phyloP scores from a whole-genome alignment of 2,329 filamentous ascomycete species.

The Fusarium sp. region DNA sequence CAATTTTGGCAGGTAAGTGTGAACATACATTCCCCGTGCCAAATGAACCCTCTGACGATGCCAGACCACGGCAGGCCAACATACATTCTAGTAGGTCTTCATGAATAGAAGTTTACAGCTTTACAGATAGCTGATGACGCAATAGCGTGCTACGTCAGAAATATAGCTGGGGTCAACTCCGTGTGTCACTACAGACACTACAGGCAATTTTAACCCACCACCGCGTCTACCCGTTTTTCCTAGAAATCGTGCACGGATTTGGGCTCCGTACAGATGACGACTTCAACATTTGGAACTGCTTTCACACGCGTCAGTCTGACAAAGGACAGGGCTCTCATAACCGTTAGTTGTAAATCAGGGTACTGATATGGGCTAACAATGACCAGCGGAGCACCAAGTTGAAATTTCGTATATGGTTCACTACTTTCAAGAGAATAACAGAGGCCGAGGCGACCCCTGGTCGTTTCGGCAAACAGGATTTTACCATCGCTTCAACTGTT shows the following conservation, averaged over 20 bases:
- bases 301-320: background rate
- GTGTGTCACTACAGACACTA: background rate
- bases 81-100: background rate
- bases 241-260: background rate
- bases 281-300: background rate
- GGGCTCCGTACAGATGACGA: background rate
- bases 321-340: background rate
- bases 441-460: background rate
- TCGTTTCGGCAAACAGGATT: background rate
- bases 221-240: background rate
- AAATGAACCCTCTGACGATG: too few species aligned
- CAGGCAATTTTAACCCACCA: background rate
- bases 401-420: background rate
- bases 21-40: too few species aligned
- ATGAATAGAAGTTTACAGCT: background rate
- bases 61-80: too few species aligned
- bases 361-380: background rate
- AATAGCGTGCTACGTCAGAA: background rate
- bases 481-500: background rate
- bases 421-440: background rate
- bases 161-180: background rate
- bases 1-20: too few species aligned
- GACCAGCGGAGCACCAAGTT: background rate
- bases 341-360: too few species aligned
- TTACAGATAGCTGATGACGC: background rate